phyloP scores from a whole-genome alignment of 305 asterid species.

The Solanum hybrid region DNA sequence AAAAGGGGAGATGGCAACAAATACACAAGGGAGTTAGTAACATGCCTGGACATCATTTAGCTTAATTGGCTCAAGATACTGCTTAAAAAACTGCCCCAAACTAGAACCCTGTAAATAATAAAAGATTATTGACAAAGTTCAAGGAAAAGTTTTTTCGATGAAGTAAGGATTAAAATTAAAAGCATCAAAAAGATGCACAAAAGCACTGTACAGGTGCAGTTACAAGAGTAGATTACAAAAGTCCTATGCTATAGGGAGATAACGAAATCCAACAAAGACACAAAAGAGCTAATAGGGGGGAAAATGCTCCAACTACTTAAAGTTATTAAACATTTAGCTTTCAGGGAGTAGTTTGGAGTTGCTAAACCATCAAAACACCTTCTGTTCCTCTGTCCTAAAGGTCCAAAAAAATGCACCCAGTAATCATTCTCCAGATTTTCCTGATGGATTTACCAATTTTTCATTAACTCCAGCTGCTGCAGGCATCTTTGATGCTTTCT shows the following conservation, averaged over 20 bases:
- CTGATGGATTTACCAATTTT: background rate
- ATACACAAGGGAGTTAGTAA: constrained; percentile 6
- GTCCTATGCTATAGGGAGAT: background rate
- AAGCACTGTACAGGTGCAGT: background rate
- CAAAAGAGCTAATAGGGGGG: background rate
- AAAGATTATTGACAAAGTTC: background rate
- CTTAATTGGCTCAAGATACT: constrained; percentile 89
- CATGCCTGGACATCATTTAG: constrained; percentile 83
- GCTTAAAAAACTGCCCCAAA: constrained; percentile 90
- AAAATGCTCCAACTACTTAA: background rate
- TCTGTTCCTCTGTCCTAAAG: background rate
- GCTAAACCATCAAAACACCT: background rate
- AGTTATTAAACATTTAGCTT: background rate
- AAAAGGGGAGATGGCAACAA: background rate
- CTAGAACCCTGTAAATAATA: constrained; percentile 66
- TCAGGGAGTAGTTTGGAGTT: background rate
- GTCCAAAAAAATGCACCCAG: background rate
- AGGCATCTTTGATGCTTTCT: background rate
- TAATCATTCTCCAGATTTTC: background rate
- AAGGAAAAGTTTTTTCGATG: background rate
- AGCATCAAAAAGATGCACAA: background rate
- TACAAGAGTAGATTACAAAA: background rate
- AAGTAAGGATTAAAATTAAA: background rate
- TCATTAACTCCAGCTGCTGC: background rate
- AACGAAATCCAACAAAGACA: background rate